Conservation (phyloP, 176 grass and related monocot species). For the Cenchrus americanus region DNA sequence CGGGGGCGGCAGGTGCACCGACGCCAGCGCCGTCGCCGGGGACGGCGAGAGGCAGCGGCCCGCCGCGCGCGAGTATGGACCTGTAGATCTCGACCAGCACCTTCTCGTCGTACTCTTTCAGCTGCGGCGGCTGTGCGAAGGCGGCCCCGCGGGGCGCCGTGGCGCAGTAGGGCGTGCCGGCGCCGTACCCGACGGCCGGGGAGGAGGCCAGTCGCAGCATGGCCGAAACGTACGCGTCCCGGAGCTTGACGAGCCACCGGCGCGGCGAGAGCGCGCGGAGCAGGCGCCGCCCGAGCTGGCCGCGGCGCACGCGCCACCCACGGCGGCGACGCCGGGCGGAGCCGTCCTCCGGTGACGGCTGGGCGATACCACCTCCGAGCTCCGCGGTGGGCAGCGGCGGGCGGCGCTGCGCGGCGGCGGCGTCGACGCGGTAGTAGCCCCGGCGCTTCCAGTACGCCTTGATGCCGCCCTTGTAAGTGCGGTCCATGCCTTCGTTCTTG, state of each 20-base stretch:
- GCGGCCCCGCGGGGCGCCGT: not conserved
- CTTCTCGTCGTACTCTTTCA: slow-evolving; percentile 74
- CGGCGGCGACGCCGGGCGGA: not conserved
- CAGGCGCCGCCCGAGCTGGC: slow-evolving; percentile 36
- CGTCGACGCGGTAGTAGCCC: slow-evolving; percentile 49
- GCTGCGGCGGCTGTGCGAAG: slow-evolving; percentile 15
- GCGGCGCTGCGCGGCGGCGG: slow-evolving; percentile 33
- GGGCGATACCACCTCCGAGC: slow-evolving; percentile 31
- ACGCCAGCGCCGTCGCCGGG: not conserved
- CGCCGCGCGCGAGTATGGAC: slow-evolving; percentile 50
- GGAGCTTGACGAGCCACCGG: slow-evolving; percentile 51
- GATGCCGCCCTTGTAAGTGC: slow-evolving; percentile 57
- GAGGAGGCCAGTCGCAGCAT: slow-evolving; percentile 62
- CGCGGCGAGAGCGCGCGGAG: slow-evolving; percentile 47
- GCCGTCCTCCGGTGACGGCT: not conserved
- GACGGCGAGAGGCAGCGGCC: not conserved
- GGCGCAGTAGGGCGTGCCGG: slow-evolving; percentile 32
- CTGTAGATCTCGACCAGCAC: slow-evolving; percentile 70
- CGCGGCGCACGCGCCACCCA: slow-evolving; percentile 50
- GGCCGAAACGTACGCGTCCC: slow-evolving; percentile 69
- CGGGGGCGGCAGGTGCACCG: not conserved
- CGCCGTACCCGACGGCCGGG: slow-evolving; percentile 45
- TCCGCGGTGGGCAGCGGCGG: slow-evolving; percentile 36
- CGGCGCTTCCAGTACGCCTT: slow-evolving; percentile 75
- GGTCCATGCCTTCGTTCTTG: slow-evolving; percentile 30